Evolutionary conservation across 2,329 filamentous ascomycete species (phyloP).

Genomic region (Zelopaecilomyces penicillatus): DNA sequence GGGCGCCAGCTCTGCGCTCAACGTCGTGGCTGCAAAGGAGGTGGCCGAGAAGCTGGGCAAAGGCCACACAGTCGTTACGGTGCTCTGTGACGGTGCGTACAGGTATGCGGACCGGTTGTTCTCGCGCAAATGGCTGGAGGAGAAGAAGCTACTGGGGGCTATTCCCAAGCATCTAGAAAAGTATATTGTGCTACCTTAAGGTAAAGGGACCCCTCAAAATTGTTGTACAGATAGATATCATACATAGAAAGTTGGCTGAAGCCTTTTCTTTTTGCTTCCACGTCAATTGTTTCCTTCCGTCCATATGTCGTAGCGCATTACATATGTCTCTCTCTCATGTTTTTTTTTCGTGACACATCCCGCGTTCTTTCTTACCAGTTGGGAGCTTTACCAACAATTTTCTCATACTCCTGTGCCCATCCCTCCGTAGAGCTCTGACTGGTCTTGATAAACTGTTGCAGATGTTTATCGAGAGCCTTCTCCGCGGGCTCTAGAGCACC

Average conservation of each 20-base stretch:
- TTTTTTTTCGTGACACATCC: not conserved
- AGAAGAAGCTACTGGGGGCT: constrained; percentile 72
- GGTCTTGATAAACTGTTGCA: constrained; percentile 22
- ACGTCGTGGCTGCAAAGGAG: constrained; percentile 92
- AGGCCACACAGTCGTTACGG: constrained; percentile 85
- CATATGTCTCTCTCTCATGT: not conserved
- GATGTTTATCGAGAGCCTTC: constrained; percentile 27
- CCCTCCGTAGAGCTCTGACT: constrained; percentile 8
- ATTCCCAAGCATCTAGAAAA: constrained; percentile 81
- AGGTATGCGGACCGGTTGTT: constrained; percentile 92
- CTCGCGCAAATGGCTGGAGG: constrained; percentile 79
- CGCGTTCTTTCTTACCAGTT: constrained; percentile 14
- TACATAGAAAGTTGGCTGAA: not conserved
- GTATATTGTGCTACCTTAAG: constrained; percentile 83
- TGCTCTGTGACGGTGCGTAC: constrained; percentile 95
- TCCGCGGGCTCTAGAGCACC: constrained; percentile 29
- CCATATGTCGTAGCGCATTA: not conserved
- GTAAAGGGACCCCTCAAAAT: not conserved
- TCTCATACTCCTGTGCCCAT: constrained; percentile 19
- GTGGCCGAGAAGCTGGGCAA: constrained; percentile 83
- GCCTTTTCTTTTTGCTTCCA: not conserved
- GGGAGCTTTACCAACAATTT: constrained; percentile 19
- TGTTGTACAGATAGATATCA: constrained; percentile 22
- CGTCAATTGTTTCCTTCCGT: constrained; percentile 1
- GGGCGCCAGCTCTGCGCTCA: constrained; percentile 86